Evolutionary conservation across 495 filamentous ascomycete species (phyloP).

Genomic region (Podospora tetraspora): DNA sequence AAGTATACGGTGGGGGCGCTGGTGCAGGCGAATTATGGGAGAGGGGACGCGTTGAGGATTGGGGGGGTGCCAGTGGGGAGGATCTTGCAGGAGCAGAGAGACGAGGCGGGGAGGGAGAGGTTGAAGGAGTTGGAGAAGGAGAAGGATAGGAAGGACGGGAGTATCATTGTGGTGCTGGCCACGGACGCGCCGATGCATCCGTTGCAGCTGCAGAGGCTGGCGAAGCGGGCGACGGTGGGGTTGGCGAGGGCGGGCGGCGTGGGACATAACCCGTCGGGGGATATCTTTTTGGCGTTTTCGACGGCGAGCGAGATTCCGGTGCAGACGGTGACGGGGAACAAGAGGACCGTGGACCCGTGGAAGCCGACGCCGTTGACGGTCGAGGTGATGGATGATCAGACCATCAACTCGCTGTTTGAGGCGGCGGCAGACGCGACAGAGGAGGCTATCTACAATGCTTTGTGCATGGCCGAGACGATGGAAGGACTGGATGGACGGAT

Average conservation of each 20-base stretch:
- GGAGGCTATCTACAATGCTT: slow-evolving; percentile 50
- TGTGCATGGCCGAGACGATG: slow-evolving; percentile 47
- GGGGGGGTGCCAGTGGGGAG: slow-evolving; percentile 47
- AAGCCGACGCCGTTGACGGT: slow-evolving; percentile 34
- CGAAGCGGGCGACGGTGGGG: slow-evolving; percentile 48
- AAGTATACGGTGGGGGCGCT: slow-evolving; percentile 47
- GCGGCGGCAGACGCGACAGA: slow-evolving; percentile 47
- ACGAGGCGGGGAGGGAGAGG: slow-evolving; percentile 23
- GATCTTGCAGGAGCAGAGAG: slow-evolving; percentile 24
- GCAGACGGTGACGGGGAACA: slow-evolving; percentile 28
- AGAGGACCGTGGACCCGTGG: slow-evolving; percentile 27
- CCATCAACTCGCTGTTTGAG: slow-evolving; percentile 47
- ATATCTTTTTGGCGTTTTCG: slow-evolving; percentile 51
- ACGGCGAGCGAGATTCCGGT: slow-evolving; percentile 42
- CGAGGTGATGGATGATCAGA: slow-evolving; percentile 42
- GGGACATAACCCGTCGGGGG: slow-evolving; percentile 46
- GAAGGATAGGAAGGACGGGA: slow-evolving; percentile 46
- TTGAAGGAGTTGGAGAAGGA: slow-evolving; percentile 26
- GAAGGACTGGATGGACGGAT: slow-evolving; percentile 33
- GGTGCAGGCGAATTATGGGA: slow-evolving; percentile 50
- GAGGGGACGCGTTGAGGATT: slow-evolving; percentile 39
- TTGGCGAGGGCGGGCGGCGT: slow-evolving; percentile 45
- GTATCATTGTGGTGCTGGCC: slow-evolving; percentile 48
- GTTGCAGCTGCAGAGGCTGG: slow-evolving; percentile 47
- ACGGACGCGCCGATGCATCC: slow-evolving; percentile 50